Evolutionary conservation across 2,329 filamentous ascomycete genomes (phyloP).

Genomic region (Paraphaeosphaeria minitans): DNA sequence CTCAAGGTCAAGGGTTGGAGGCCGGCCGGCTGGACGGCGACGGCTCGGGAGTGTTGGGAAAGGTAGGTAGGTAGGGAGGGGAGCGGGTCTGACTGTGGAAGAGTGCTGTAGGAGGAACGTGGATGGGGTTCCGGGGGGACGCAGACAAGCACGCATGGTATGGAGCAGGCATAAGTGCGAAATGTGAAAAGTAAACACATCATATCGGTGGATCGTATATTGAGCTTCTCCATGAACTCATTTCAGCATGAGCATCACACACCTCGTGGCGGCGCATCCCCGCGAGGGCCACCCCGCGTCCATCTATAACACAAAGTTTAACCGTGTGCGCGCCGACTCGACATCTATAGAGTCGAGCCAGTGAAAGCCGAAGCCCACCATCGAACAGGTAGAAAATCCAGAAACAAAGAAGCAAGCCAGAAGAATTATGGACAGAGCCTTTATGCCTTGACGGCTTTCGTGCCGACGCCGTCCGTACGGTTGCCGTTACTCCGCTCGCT

Average conservation of each 20-base stretch:
- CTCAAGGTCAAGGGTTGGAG: too few relatives aligned
- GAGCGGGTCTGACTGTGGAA: too few relatives aligned
- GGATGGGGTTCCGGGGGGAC: neutral
- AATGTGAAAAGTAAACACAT: neutral
- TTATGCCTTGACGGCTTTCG: slow-evolving; percentile 30
- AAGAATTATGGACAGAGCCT: slow-evolving; percentile 38
- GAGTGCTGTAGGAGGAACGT: neutral
- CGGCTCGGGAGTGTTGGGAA: too few relatives aligned
- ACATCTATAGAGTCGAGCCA: neutral
- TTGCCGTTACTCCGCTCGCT: slow-evolving; percentile 43
- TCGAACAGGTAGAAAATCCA: neutral
- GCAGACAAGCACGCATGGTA: neutral
- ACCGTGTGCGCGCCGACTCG: slow-evolving; percentile 1
- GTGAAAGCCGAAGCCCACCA: slow-evolving; percentile 7
- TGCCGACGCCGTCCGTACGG: slow-evolving; percentile 47
- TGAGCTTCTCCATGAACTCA: slow-evolving; percentile 1
- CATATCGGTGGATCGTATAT: neutral
- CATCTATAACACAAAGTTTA: neutral
- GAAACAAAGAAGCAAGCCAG: slow-evolving; percentile 5
- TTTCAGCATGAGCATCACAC: slow-evolving; percentile 8
- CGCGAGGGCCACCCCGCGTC: neutral
- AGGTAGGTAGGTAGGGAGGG: too few relatives aligned
- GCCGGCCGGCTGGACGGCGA: too few relatives aligned
- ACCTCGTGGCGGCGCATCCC: neutral
- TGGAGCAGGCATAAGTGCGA: neutral